A percentile compares a stretch with the other conserved stretches of the same genome.
Evolutionary conservation across 2,329 filamentous ascomycete species (phyloP).

Genomic region (Akanthomyces lecanii): DNA sequence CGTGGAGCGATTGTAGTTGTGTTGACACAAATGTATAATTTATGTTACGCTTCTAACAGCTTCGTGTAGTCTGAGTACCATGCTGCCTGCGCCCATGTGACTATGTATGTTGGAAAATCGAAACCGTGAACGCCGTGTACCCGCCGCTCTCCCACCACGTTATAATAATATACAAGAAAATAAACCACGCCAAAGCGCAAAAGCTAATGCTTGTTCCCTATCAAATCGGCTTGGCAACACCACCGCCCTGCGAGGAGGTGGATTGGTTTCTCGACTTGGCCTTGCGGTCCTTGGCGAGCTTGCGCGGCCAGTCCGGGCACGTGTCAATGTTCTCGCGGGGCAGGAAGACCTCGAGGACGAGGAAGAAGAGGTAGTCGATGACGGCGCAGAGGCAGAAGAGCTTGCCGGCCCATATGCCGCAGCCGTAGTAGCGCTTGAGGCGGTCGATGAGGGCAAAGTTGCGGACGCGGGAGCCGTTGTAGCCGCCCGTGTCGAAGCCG

Average conservation of each 20-base stretch:
- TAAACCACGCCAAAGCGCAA: too few relatives aligned
- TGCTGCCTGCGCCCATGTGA: neutral
- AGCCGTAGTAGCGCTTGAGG: constrained; percentile 94
- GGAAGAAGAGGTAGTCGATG: constrained; percentile 86
- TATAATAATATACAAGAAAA: constrained; percentile 4
- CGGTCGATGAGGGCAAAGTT: constrained; percentile 93
- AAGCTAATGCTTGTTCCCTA: too few relatives aligned
- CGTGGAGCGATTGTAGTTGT: neutral
- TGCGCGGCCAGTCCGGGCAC: constrained; percentile 87
- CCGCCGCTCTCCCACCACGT: neutral
- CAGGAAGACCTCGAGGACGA: constrained; percentile 82
- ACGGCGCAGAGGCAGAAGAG: constrained; percentile 92
- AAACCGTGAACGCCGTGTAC: neutral
- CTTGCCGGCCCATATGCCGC: constrained; percentile 97
- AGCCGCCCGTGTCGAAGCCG: constrained; percentile 67
- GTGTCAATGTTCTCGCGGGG: constrained; percentile 84
- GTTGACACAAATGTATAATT: constrained; percentile 5
- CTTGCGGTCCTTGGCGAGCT: constrained; percentile 34
- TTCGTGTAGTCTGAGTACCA: neutral
- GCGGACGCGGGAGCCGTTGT: constrained; percentile 67
- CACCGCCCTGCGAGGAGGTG: constrained; percentile 28
- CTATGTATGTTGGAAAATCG: neutral
- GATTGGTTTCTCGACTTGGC: constrained; percentile 27
- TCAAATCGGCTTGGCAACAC: neutral
- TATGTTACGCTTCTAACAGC: neutral